Evolutionary conservation across 2,329 filamentous ascomycete genomes (phyloP).

Genomic region (Fusarium pseudograminearum): DNA sequence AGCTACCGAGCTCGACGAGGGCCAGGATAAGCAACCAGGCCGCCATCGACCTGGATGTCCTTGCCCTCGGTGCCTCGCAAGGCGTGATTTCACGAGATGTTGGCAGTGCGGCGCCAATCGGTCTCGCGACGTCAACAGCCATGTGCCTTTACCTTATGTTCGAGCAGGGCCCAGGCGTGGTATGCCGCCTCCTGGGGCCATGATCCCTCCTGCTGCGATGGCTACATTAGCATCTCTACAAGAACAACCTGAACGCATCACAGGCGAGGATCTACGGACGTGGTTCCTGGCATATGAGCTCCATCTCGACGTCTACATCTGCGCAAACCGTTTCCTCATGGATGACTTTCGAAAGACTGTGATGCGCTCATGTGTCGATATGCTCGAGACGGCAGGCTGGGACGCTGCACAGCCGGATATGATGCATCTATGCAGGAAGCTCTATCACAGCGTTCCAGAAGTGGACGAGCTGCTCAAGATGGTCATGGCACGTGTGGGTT

Average conservation of each 20-base stretch:
- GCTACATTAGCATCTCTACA: conserved; percentile 8
- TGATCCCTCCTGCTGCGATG: conserved; percentile 7
- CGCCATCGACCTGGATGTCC: conserved; percentile 59
- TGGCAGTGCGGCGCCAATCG: conserved; percentile 44
- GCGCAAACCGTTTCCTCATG: conserved; percentile 62
- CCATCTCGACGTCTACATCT: conserved; percentile 63
- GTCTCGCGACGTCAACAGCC: conserved; percentile 21
- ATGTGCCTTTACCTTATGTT: not conserved
- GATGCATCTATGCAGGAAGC: conserved; percentile 57
- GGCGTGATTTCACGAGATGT: conserved; percentile 38
- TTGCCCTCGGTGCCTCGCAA: conserved; percentile 55
- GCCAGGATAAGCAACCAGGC: conserved; percentile 58
- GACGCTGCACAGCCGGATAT: conserved; percentile 59
- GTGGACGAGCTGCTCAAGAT: conserved; percentile 60
- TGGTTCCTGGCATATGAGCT: conserved; percentile 62
- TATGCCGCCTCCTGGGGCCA: conserved; percentile 5
- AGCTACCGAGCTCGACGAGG: conserved; percentile 26
- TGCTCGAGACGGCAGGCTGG: conserved; percentile 58
- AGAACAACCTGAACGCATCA: conserved; percentile 49
- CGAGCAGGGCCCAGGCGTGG: conserved; percentile 22
- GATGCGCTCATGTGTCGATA: conserved; percentile 58
- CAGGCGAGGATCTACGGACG: conserved; percentile 59
- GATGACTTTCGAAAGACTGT: conserved; percentile 59
- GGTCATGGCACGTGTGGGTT: conserved; percentile 62
- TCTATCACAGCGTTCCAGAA: conserved; percentile 59